Percentiles rank a stretch among this genome's conserved stretches.
Conservation (phyloP, 2,329 filamentous ascomycete genomes). For the Fusarium begoniae region DNA sequence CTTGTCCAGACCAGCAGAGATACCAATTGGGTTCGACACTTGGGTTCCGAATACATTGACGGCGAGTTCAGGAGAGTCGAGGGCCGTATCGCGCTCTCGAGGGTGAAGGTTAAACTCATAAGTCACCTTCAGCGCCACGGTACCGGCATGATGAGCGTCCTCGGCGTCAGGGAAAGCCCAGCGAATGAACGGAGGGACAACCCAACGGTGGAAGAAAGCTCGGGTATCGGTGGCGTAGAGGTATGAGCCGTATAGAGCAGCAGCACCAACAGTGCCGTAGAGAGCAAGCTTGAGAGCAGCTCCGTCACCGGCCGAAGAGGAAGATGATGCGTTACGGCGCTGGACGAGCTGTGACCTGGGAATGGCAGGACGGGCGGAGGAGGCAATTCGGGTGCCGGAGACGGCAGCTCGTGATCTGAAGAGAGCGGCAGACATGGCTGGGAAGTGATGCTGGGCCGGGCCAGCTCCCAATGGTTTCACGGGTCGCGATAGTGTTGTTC, state of each 20-base stretch:
- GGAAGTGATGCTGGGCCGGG: constrained; percentile 39
- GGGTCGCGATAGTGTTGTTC: constrained; percentile 34
- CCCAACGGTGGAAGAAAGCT: constrained; percentile 73
- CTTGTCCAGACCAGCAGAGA: constrained; percentile 96
- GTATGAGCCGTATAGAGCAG: constrained; percentile 61
- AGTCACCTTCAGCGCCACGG: constrained; percentile 74
- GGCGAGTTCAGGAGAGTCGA: constrained; percentile 47
- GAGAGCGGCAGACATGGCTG: constrained; percentile 40
- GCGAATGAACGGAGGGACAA: constrained; percentile 73
- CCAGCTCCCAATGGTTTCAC: constrained; percentile 45
- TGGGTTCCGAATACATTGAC: constrained; percentile 76
- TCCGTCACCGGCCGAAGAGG: constrained; percentile 45
- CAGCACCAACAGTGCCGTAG: constrained; percentile 53
- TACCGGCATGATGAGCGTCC: constrained; percentile 88
- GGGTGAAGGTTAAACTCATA: constrained; percentile 81
- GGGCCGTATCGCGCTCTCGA: constrained; percentile 72
- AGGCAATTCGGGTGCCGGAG: constrained; percentile 27
- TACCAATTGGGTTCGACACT: constrained; percentile 87
- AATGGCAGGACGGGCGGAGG: constrained; percentile 30
- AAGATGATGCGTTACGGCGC: constrained; percentile 49
- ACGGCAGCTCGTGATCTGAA: constrained; percentile 37
- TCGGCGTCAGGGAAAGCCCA: constrained; percentile 79
- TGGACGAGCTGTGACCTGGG: constrained; percentile 33
- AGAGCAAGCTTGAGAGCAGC: constrained; percentile 49
- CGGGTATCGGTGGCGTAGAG: constrained; percentile 80